A percentile compares a stretch with the other conserved stretches of the same genome.
phyloP scores from a whole-genome alignment of 148 eudicot genomes.

The Amaranthus hypochondriacus region DNA sequence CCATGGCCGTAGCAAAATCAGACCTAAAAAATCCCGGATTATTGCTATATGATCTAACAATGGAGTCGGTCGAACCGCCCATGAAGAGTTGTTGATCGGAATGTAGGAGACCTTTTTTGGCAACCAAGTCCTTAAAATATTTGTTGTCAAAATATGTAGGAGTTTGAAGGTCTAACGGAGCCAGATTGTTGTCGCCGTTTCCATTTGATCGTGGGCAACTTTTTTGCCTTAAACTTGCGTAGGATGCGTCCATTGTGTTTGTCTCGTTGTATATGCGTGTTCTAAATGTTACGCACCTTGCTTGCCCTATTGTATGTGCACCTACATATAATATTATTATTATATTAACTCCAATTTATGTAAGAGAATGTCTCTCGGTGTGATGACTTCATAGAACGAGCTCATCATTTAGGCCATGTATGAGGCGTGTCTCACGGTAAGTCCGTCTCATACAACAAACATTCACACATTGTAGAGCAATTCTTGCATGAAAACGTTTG shows the following conservation, averaged over 20 bases:
- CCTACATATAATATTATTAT: conserved; percentile 21
- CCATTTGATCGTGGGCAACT: conserved; percentile 43
- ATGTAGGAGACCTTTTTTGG: conserved; percentile 31
- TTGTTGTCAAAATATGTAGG: conserved; percentile 34
- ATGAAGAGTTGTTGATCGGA: conserved; percentile 29
- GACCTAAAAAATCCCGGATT: conserved; percentile 28
- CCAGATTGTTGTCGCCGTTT: conserved; percentile 34
- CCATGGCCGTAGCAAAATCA: conserved; percentile 48
- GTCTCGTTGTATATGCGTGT: conserved; percentile 49
- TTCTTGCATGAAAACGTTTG: too few species aligned
- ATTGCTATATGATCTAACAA: conserved; percentile 24
- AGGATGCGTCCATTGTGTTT: conserved; percentile 33
- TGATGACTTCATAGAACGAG: too few species aligned
- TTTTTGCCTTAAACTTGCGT: conserved; percentile 30
- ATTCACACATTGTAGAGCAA: too few species aligned
- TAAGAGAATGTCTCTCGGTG: too few species aligned
- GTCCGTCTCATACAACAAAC: too few species aligned
- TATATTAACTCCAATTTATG: too few species aligned
- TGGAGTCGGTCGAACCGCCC: conserved; percentile 16
- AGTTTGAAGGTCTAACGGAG: conserved; percentile 23
- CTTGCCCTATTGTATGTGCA: conserved; percentile 64
- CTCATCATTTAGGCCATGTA: too few species aligned
- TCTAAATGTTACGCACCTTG: conserved; percentile 49
- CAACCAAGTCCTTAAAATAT: conserved; percentile 27
- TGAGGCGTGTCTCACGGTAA: too few species aligned